phyloP scores from a whole-genome alignment of 495 filamentous ascomycete species.

The Penicillium ucsense region DNA sequence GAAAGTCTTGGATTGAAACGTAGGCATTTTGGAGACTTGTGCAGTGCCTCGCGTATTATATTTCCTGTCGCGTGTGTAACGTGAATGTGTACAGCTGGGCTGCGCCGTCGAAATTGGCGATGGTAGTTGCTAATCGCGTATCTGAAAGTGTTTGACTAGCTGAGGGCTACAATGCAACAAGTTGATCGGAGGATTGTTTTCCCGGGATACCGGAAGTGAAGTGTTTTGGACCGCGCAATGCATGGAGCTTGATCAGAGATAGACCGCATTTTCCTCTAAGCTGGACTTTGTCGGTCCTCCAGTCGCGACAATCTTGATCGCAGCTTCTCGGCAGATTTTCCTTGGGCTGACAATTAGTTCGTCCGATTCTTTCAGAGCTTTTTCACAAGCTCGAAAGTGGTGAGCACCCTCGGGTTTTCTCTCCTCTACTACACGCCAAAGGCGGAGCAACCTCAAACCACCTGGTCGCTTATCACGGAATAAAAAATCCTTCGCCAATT shows the following conservation, averaged over 20 bases:
- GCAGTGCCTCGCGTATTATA: neutral
- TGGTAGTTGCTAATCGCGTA: too few relatives aligned
- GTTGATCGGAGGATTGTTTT: constrained; percentile 10
- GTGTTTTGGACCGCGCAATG: constrained; percentile 10
- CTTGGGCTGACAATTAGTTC: too few relatives aligned
- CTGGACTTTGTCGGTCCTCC: neutral
- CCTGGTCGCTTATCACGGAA: too few relatives aligned
- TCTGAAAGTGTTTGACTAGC: neutral
- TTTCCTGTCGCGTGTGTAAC: too few relatives aligned
- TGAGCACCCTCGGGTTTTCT: constrained; percentile 6
- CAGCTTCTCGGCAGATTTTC: too few relatives aligned
- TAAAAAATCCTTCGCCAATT: too few relatives aligned
- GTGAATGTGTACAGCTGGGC: too few relatives aligned
- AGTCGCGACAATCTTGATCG: neutral
- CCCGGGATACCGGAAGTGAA: constrained; percentile 11
- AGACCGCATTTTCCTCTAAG: neutral
- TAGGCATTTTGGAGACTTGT: constrained; percentile 47
- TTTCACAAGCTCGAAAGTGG: neutral
- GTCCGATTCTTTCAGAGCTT: neutral
- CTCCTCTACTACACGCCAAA: neutral
- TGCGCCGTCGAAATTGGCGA: too few relatives aligned
- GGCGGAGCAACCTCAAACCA: too few relatives aligned
- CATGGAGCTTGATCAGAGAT: constrained; percentile 7
- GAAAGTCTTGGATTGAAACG: constrained; percentile 67
- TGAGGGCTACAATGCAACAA: neutral